Evolutionary conservation across 331 rosid species (phyloP).

Genomic region (Quercus lobata): DNA sequence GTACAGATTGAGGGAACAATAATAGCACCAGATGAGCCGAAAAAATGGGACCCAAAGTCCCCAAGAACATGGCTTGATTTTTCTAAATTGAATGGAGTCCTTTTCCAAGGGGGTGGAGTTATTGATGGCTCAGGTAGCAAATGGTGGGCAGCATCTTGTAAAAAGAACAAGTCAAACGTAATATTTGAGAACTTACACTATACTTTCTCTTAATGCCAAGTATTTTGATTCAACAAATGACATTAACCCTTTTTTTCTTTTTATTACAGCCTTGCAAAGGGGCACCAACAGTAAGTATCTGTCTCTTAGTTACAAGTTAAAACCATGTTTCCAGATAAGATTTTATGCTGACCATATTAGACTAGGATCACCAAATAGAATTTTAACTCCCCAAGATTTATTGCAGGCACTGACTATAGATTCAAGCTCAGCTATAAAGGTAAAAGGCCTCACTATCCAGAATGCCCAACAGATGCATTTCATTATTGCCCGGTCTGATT

Average conservation of each 20-base stretch:
- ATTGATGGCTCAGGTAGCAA: constrained; percentile 95
- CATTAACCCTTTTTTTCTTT: background rate
- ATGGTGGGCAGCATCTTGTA: constrained; percentile 99
- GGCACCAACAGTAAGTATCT: constrained; percentile 85
- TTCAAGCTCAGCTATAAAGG: constrained; percentile 59
- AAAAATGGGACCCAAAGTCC: constrained; percentile 69
- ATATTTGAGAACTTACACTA: constrained; percentile 4
- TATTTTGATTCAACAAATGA: constrained; percentile 3
- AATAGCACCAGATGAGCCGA: constrained; percentile 85
- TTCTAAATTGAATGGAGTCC: constrained; percentile 48
- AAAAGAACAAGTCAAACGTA: constrained; percentile 88
- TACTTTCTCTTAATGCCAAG: constrained; percentile 6
- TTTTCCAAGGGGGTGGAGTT: constrained; percentile 80
- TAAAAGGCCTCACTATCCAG: constrained; percentile 77
- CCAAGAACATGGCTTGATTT: constrained; percentile 75
- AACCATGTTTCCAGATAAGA: background rate
- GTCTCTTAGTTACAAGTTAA: constrained; percentile 9
- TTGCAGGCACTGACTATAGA: constrained; percentile 94
- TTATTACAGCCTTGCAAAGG: constrained; percentile 83
- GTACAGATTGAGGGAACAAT: constrained; percentile 86
- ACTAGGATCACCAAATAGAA: constrained; percentile 10
- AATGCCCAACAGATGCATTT: constrained; percentile 96
- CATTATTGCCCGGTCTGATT: constrained; percentile 54
- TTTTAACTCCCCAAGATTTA: constrained; percentile 12
- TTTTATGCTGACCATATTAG: constrained; percentile 10